Evolutionary conservation across 1,284 basidiomycete genomes (phyloP).

Genomic region (Moesziomyces aphidis): DNA sequence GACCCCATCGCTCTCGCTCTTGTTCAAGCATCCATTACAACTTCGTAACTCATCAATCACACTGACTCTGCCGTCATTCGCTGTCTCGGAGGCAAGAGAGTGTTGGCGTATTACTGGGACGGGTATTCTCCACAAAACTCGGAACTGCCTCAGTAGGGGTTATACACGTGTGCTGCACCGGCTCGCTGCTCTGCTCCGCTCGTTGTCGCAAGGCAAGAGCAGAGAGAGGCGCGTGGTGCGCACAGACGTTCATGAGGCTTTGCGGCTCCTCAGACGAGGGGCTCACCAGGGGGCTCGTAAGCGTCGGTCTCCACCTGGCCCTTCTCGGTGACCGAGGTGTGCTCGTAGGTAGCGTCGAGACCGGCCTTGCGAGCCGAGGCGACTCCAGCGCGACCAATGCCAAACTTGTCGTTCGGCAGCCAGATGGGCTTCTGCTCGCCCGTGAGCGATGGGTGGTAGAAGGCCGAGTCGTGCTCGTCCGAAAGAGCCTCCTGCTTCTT

Average conservation of each 20-base stretch:
- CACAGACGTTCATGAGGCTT: neutral
- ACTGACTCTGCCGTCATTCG: too few species aligned
- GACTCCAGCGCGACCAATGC: conserved; percentile 60
- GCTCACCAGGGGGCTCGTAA: conserved; percentile 61
- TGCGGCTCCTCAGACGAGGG: conserved; percentile 30
- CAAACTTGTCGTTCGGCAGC: conserved; percentile 65
- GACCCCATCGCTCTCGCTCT: neutral
- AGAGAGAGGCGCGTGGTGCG: too few species aligned
- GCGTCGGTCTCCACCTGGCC: conserved; percentile 59
- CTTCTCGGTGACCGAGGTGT: conserved; percentile 63
- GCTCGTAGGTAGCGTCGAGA: conserved; percentile 56
- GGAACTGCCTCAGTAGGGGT: too few species aligned
- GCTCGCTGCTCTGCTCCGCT: too few species aligned
- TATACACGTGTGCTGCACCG: too few species aligned
- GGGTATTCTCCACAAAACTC: neutral
- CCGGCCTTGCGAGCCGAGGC: conserved; percentile 58
- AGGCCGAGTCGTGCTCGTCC: conserved; percentile 48
- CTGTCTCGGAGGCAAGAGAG: neutral
- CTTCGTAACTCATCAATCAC: too few species aligned
- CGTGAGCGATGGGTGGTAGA: conserved; percentile 60
- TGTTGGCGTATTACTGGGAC: neutral
- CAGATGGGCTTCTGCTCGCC: conserved; percentile 63
- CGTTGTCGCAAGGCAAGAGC: too few species aligned
- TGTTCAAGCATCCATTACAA: too few species aligned
- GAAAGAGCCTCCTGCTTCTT: conserved; percentile 16